Evolutionary conservation across 371 early-diverging fungal species (phyloP), one percentile per base, ranked within the genome.

Genomic region (Mucor saturninus): DNA sequence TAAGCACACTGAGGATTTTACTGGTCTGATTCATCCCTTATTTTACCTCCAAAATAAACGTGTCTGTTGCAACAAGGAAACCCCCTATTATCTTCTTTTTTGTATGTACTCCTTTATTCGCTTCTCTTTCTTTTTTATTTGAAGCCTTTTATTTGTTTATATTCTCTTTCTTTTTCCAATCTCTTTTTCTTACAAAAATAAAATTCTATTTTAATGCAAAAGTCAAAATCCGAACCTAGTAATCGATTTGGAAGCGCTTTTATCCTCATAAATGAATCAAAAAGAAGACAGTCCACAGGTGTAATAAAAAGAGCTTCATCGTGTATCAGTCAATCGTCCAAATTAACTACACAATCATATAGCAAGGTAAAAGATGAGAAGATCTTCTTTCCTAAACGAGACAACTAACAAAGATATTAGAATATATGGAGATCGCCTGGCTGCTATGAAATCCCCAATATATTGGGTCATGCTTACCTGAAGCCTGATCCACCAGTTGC

Each of bases 191-290:
- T 43, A 46, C 46, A 60, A 10, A 54, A 28, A 40, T 42, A 38
- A 69, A 65, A 67, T 65, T 67, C 51, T 59, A 0, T 21, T 21
- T 58, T 67, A 61, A 78, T 80, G 69, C 83, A 67, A 71, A 72
- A 68, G 51, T 67, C 69, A 59, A 72, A 62, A 61, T 77, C 65
- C 60, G 72, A 71, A 51, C 68, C 67, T 56, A 68, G 48, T 45
- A 56, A 48, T 32, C 53, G 63, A 39, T 8, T 57, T 32, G 57
- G 61, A 54, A 57, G 32, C 31, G 57, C 57, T 35, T 43, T 64
- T 9, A 55, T 39, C 29, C 56, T 49, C 39, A 53, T 54, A 56
- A 40, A 51, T 39, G 65, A 65, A 37, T 58, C 59, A 42, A 64
- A 64, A 15, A 64, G 61, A 65, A 59, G 54, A 50, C 66, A 62